Percentiles rank a stretch among this genome's conserved stretches.
phyloP scores from a whole-genome alignment of 176 grass and related monocot species.

The Saccharum officinarum region DNA sequence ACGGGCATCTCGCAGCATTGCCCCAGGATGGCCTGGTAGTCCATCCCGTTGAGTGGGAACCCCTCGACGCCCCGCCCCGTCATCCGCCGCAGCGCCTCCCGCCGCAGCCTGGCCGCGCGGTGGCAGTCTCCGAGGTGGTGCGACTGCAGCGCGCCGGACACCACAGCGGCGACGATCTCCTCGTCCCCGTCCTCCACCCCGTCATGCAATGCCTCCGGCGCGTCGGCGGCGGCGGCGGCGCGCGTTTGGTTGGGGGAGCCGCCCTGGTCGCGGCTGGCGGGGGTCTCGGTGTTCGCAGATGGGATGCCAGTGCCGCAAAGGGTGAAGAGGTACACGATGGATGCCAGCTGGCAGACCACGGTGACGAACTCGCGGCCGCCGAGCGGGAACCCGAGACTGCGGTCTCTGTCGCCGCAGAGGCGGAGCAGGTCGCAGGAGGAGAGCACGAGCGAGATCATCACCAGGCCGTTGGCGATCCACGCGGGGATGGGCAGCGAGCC shows the following conservation, averaged over 20 bases:
- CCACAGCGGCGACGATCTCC: constrained; percentile 59
- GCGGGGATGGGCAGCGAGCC: constrained; percentile 24
- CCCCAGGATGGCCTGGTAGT: constrained; percentile 61
- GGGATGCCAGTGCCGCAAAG: constrained; percentile 32
- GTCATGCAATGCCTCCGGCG: constrained; percentile 37
- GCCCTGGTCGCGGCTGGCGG: not conserved
- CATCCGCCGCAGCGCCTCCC: constrained; percentile 64
- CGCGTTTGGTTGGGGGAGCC: not conserved
- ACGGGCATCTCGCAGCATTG: constrained; percentile 80
- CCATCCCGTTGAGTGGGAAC: constrained; percentile 64
- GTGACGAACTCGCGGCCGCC: constrained; percentile 47
- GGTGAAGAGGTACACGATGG: constrained; percentile 55
- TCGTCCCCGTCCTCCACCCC: constrained; percentile 42
- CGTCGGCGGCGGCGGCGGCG: not conserved
- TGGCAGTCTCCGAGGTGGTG: constrained; percentile 53
- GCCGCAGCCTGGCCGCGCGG: constrained; percentile 52
- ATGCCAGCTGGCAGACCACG: constrained; percentile 57
- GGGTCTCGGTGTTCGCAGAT: constrained; percentile 25
- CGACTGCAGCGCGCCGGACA: constrained; percentile 47
- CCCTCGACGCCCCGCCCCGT: constrained; percentile 60
- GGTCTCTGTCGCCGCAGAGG: constrained; percentile 55
- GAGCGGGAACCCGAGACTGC: constrained; percentile 38
- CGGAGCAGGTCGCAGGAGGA: constrained; percentile 58
- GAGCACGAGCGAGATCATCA: constrained; percentile 45
- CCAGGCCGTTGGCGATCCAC: constrained; percentile 45